Percentiles rank a stretch among this genome's conserved stretches.
These are phyloP conservation scores for Pythium pyrilobum DNA, from an alignment of 352 stramenopile genomes.

Conservation along the genomic window DNA sequence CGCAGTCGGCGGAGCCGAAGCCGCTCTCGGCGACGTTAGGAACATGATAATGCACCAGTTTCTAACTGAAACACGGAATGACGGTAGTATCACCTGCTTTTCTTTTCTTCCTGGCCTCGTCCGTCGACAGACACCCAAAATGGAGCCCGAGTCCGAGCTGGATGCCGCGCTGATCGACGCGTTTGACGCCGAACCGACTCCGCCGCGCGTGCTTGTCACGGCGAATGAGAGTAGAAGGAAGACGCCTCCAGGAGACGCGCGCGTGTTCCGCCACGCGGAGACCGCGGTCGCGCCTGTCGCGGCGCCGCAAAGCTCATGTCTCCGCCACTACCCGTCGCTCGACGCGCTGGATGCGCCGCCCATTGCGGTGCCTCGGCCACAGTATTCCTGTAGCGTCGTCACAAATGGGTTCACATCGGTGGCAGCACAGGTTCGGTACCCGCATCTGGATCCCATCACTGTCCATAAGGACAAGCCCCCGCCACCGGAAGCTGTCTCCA, in stretches of 20 bases:
- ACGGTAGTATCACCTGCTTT: neutral
- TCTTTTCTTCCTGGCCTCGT: neutral
- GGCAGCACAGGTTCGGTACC: neutral
- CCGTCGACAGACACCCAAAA: neutral
- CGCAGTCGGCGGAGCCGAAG: constrained; percentile 2
- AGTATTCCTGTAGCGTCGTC: neutral
- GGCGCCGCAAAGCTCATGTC: neutral
- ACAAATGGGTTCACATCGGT: neutral
- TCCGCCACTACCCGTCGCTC: constrained; percentile 13
- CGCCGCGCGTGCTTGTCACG: neutral
- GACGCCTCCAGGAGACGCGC: neutral
- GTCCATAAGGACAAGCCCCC: too few species aligned
- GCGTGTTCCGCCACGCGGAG: neutral
- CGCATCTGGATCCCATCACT: neutral
- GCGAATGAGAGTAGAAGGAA: neutral
- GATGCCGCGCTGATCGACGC: constrained; percentile 61
- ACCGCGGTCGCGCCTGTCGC: neutral
- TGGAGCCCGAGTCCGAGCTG: constrained; percentile 30
- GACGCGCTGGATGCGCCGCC: neutral
- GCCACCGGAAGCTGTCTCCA: too few species aligned
- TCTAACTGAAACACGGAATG: constrained; percentile 1
- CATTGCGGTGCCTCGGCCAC: too few species aligned
- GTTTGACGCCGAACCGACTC: constrained; percentile 33
- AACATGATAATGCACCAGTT: neutral
- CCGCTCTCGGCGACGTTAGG: constrained; percentile 11